Conservation (phyloP, 345 rosid species). For the Pelargonium nanum region DNA sequence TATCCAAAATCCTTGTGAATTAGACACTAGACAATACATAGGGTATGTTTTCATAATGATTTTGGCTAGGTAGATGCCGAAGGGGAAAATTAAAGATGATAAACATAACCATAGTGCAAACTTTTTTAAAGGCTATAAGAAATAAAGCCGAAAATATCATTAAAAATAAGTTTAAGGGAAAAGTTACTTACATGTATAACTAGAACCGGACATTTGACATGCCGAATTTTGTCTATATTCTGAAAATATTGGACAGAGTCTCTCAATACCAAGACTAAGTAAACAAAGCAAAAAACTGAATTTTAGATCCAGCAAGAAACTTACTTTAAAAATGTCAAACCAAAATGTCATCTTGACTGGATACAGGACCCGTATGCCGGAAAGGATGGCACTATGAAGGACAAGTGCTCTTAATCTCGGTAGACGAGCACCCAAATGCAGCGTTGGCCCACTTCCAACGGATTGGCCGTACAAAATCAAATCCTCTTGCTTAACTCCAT, state of each 20-base stretch:
- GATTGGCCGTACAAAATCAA: slow-evolving; percentile 88
- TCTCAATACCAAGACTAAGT: slow-evolving; percentile 3
- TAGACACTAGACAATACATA: too few relatives aligned
- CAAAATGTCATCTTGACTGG: slow-evolving; percentile 91
- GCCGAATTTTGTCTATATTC: slow-evolving; percentile 96
- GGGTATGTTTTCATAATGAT: too few relatives aligned
- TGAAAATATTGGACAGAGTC: slow-evolving; percentile 26
- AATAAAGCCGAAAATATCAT: neutral
- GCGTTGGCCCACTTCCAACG: slow-evolving; percentile 93
- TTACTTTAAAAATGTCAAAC: slow-evolving; percentile 88
- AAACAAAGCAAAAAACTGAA: neutral
- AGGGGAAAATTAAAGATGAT: too few relatives aligned
- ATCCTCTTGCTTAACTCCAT: slow-evolving; percentile 67
- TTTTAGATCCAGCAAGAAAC: slow-evolving; percentile 10
- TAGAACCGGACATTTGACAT: slow-evolving; percentile 75
- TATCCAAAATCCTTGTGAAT: too few relatives aligned
- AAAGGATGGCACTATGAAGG: slow-evolving; percentile 94
- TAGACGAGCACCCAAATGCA: slow-evolving; percentile 71
- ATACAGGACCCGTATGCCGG: slow-evolving; percentile 85
- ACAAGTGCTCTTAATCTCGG: slow-evolving; percentile 68
- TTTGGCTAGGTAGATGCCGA: neutral
- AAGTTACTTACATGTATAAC: slow-evolving; percentile 80
- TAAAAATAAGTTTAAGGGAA: neutral
- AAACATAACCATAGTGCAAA: neutral
- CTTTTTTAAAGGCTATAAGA: neutral